Conservation (phyloP, 176 grass and related monocot genomes). For the Pontederia paniculata region DNA sequence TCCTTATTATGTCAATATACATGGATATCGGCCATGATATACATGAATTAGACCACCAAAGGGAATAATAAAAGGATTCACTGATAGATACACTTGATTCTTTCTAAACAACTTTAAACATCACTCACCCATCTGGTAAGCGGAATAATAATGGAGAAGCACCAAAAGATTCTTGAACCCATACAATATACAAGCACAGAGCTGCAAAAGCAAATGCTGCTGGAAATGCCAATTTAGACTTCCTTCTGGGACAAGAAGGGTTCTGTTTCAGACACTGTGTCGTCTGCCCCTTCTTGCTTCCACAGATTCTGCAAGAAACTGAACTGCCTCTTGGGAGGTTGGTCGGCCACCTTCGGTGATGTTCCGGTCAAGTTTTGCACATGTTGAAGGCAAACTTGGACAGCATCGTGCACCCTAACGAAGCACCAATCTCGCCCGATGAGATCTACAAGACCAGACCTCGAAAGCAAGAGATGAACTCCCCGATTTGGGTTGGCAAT, state of each 20-base stretch:
- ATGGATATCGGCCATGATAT: no score
- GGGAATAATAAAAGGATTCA: no score
- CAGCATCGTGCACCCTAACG: slow-evolving; percentile 74
- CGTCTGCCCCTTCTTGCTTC: slow-evolving; percentile 17
- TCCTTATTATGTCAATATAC: no score
- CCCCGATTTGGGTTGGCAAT: slow-evolving; percentile 72
- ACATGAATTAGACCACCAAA: no score
- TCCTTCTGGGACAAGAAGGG: slow-evolving; percentile 42
- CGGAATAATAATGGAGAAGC: no score
- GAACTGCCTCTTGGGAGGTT: slow-evolving; percentile 13
- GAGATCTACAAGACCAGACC: slow-evolving; percentile 57
- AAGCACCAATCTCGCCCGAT: slow-evolving; percentile 74
- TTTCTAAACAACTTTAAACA: no score
- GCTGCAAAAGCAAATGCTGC: not conserved
- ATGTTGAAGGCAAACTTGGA: slow-evolving; percentile 84
- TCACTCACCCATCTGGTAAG: no score
- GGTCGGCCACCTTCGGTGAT: slow-evolving; percentile 1
- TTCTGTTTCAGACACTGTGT: slow-evolving; percentile 24
- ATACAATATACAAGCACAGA: not conserved
- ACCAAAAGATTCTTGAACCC: no score
- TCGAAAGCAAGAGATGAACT: slow-evolving; percentile 70
- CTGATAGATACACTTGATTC: no score
- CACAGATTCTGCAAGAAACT: slow-evolving; percentile 35
- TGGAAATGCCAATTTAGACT: slow-evolving; percentile 23
- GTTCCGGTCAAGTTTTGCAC: slow-evolving; percentile 29